Evolutionary conservation across 176 grass and related monocot genomes (phyloP).

Genomic region (Triticum dicoccoides): DNA sequence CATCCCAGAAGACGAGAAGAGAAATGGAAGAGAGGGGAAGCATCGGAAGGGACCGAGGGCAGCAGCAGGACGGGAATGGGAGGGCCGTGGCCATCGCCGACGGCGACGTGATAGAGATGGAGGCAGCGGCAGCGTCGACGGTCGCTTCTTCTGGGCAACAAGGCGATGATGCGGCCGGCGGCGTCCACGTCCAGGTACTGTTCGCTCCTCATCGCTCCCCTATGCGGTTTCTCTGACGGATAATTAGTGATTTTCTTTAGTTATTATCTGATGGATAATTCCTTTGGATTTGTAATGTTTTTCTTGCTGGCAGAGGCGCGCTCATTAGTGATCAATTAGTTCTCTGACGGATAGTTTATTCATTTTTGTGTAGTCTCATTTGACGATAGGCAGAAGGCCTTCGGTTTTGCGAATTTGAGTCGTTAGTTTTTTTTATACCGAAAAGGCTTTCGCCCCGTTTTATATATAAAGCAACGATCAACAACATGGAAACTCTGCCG

Average conservation of each 20-base stretch:
- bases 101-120: slow-evolving; percentile 15
- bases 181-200: slow-evolving; percentile 6
- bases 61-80: not conserved
- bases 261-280: too few relatives aligned
- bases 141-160: slow-evolving; percentile 14
- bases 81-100: slow-evolving; percentile 16
- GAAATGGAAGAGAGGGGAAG: slow-evolving; percentile 14
- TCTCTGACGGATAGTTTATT: not conserved
- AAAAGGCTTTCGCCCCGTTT: too few relatives aligned
- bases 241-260: too few relatives aligned
- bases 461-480: too few relatives aligned
- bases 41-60: not conserved
- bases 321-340: not conserved
- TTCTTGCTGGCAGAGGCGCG: not conserved
- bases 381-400: too few relatives aligned
- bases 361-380: too few relatives aligned
- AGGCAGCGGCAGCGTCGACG: not conserved
- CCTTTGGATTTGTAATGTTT: too few relatives aligned
- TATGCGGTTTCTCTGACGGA: not conserved
- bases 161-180: not conserved
- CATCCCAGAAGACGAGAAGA: not conserved
- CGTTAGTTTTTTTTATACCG: too few relatives aligned
- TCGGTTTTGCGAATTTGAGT: too few relatives aligned
- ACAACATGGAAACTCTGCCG: not conserved
- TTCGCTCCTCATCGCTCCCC: not conserved